Base-by-base conservation (phyloP, 208 protist species). In the Naegleria lovaniensis region DNA sequence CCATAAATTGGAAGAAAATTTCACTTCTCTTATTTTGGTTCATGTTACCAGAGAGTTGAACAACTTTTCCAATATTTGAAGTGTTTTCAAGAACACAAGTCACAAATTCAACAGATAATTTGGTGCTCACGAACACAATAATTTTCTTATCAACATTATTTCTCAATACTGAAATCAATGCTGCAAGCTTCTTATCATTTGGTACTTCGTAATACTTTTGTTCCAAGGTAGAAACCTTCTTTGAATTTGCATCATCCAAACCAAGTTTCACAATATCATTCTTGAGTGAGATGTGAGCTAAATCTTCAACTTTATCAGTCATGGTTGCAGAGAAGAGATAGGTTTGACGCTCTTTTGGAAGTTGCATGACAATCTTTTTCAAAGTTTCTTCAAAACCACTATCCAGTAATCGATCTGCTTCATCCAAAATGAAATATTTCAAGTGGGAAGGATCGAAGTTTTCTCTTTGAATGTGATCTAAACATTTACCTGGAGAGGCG, bases 271-370 rank as follows among this genome's bases (percentile, higher is more conserved):
- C 33, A 48, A 39, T 48, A 58, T 88, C 29, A 40, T 58, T 88
- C 25, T 39, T 29, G 5, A 88, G 22, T 22, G 41, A 58, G 19
- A 88, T n/a, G 38, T 29, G n/a, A 33, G n/a, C 85, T 19, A 88
- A 88, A 79, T 99, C 98, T 90, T 97, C 96, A 59, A 98, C 98
- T 93, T 99, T 99, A 39, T 95, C 97, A 90, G 98, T 99, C 91
- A 99, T 98, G 11, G 98, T 99, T 0, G 99, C 98, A 40, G 98
- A 99, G 92, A 99, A 99, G 7, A 99, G 95, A 91, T 97, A 96
- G 0, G 98, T 99, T 58, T 95, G 95, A 40, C 98, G 95, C 40
- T 98, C 93, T 58, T 95, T 93, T 48, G 96, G 96, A 43, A 98
- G 91, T 83, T 96, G 92, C 93, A 98, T 95, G 38, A 99, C 93